Conservation (phyloP, 2,329 filamentous ascomycete species). For the Alternaria atra region DNA sequence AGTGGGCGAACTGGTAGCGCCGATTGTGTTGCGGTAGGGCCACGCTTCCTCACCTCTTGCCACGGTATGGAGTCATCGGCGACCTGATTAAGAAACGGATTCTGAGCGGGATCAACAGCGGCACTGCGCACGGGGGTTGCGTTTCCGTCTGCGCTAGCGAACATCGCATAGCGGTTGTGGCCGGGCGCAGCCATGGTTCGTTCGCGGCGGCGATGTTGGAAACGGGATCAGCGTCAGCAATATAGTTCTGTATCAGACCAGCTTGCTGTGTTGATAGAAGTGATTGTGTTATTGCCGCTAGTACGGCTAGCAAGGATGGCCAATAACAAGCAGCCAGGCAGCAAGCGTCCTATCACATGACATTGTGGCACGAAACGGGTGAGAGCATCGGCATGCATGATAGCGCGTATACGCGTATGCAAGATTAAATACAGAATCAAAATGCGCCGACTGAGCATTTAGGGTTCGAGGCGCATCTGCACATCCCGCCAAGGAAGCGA, state of each 20-base stretch:
- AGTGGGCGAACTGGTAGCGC: not conserved
- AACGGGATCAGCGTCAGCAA: not conserved
- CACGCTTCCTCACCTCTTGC: constrained; percentile 39
- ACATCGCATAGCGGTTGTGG: constrained; percentile 39
- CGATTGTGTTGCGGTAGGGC: constrained; percentile 9
- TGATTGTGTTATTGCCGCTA: not conserved
- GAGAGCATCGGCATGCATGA: constrained; percentile 2
- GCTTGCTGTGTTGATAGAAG: not conserved
- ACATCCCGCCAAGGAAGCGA: not conserved
- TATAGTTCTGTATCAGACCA: not conserved
- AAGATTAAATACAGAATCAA: not conserved
- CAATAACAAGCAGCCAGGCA: constrained; percentile 10
- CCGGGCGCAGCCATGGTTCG: constrained; percentile 24
- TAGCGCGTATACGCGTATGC: not conserved
- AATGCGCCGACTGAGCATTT: not conserved
- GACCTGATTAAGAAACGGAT: constrained; percentile 36
- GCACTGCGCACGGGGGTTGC: constrained; percentile 1
- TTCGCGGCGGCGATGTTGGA: not conserved
- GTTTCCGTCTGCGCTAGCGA: constrained; percentile 24
- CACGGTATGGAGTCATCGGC: constrained; percentile 35
- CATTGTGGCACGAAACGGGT: not conserved
- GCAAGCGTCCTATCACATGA: constrained; percentile 17
- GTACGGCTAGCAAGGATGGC: not conserved
- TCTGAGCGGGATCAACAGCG: constrained; percentile 15
- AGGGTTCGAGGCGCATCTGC: not conserved